Percentiles rank a stretch among this genome's conserved stretches.
phyloP scores from a whole-genome alignment of 768 basidiomycete genomes.

The Galerina sulciceps region DNA sequence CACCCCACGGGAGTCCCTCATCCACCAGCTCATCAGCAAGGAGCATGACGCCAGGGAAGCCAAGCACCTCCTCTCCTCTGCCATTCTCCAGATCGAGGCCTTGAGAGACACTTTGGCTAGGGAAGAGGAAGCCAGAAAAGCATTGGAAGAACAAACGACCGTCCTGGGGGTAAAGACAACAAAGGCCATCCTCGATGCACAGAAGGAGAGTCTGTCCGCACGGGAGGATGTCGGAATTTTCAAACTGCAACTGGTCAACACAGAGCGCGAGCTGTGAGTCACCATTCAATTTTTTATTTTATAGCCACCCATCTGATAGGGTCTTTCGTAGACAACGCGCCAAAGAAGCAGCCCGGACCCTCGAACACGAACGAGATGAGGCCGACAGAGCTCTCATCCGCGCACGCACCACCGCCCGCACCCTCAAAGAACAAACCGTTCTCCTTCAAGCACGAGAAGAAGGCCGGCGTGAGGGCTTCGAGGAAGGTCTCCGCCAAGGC shows the following conservation, averaged over 20 bases:
- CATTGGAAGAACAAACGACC: slow-evolving; percentile 26
- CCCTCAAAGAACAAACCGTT: slow-evolving; percentile 56
- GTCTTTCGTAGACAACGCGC: slow-evolving; percentile 24
- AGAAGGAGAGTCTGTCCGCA: slow-evolving; percentile 27
- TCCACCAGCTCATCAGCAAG: slow-evolving; percentile 27
- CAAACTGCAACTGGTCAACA: slow-evolving; percentile 28
- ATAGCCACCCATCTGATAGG: neutral
- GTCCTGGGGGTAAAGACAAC: slow-evolving; percentile 27
- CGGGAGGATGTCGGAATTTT: slow-evolving; percentile 30
- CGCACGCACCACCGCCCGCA: slow-evolving; percentile 56
- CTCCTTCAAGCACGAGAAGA: slow-evolving; percentile 57
- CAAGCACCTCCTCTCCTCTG: slow-evolving; percentile 29
- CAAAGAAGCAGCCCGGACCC: slow-evolving; percentile 23
- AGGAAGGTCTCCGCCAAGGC: slow-evolving; percentile 58
- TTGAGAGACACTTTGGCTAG: slow-evolving; percentile 18
- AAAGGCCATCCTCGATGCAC: slow-evolving; percentile 29
- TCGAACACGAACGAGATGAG: slow-evolving; percentile 36
- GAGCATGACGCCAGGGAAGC: slow-evolving; percentile 32
- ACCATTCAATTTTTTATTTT: neutral
- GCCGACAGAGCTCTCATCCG: slow-evolving; percentile 37
- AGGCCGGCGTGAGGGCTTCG: slow-evolving; percentile 48
- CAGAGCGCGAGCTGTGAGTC: slow-evolving; percentile 32
- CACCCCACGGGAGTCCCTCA: slow-evolving; percentile 26
- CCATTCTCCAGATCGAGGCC: slow-evolving; percentile 29
- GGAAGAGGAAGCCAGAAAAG: slow-evolving; percentile 17